Conservation (phyloP, 2,329 filamentous ascomycete species). For the Microsporum audouinii region DNA sequence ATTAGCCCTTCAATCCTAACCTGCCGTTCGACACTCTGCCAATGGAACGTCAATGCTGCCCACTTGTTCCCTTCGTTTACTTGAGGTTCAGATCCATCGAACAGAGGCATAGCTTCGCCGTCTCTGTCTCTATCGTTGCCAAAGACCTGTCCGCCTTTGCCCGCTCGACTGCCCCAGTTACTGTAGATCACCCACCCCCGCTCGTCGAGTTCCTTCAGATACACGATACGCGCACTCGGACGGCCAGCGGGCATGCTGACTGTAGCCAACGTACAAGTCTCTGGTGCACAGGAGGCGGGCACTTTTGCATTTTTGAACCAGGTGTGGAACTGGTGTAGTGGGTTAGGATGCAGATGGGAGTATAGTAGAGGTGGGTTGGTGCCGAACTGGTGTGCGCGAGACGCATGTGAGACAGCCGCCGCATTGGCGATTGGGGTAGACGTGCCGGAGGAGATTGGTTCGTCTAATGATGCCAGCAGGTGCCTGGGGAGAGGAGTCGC, state of each 20-base stretch:
- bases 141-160: slow-evolving; percentile 34
- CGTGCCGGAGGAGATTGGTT: slow-evolving; percentile 20
- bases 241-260: slow-evolving; percentile 71
- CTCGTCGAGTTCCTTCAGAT: slow-evolving; percentile 85
- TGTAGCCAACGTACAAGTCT: slow-evolving; percentile 80
- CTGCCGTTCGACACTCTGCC: slow-evolving; percentile 75
- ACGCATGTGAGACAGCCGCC: slow-evolving; percentile 28
- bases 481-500: slow-evolving; percentile 4
- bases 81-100: not conserved
- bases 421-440: slow-evolving; percentile 28
- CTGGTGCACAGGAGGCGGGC: slow-evolving; percentile 58
- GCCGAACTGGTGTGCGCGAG: slow-evolving; percentile 34
- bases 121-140: slow-evolving; percentile 14
- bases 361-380: slow-evolving; percentile 33
- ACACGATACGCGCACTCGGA: slow-evolving; percentile 76
- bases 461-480: not conserved
- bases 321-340: slow-evolving; percentile 71
- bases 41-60: slow-evolving; percentile 81
- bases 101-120: not conserved
- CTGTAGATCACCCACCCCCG: slow-evolving; percentile 82
- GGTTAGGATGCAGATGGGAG: slow-evolving; percentile 39
- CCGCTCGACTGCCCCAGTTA: slow-evolving; percentile 66
- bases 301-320: slow-evolving; percentile 73
- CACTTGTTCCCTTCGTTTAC: slow-evolving; percentile 49
- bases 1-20: slow-evolving; percentile 74